Evolutionary conservation across 768 basidiomycete species (phyloP).

Genomic region (Phallus indusiatus): DNA sequence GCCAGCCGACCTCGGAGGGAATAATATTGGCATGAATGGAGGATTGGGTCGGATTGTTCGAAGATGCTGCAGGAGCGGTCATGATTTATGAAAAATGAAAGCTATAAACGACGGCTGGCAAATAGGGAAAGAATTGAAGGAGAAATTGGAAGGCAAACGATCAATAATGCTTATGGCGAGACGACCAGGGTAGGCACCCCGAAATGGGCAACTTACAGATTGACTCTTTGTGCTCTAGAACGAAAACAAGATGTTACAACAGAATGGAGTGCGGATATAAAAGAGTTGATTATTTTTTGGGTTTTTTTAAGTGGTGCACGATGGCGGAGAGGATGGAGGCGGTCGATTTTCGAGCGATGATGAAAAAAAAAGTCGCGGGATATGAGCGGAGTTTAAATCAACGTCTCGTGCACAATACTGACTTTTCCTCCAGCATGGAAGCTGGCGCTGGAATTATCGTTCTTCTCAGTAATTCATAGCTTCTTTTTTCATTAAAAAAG

Average conservation of each 20-base stretch:
- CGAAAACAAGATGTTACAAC: background rate
- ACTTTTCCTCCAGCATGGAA: background rate
- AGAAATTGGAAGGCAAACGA: background rate
- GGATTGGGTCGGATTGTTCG: background rate
- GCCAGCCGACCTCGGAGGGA: slow-evolving; percentile 97
- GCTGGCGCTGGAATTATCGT: too few species aligned
- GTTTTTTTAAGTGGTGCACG: background rate
- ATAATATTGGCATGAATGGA: slow-evolving; percentile 51
- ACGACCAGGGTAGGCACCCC: background rate
- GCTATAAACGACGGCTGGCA: background rate
- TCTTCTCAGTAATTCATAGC: too few species aligned
- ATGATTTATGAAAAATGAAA: background rate
- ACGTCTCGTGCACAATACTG: background rate
- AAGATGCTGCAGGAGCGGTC: slow-evolving; percentile 1
- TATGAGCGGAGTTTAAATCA: background rate
- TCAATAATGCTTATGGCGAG: background rate
- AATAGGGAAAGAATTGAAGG: too few species aligned
- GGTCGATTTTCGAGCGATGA: background rate
- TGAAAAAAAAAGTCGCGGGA: background rate
- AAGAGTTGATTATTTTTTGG: background rate
- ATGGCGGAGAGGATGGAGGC: background rate
- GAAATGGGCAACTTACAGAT: background rate
- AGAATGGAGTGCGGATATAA: background rate
- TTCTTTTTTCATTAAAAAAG: too few species aligned
- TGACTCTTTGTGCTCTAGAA: background rate